Conservation (phyloP, 2,329 filamentous ascomycete genomes). For the Cordyceps tenuipes region DNA sequence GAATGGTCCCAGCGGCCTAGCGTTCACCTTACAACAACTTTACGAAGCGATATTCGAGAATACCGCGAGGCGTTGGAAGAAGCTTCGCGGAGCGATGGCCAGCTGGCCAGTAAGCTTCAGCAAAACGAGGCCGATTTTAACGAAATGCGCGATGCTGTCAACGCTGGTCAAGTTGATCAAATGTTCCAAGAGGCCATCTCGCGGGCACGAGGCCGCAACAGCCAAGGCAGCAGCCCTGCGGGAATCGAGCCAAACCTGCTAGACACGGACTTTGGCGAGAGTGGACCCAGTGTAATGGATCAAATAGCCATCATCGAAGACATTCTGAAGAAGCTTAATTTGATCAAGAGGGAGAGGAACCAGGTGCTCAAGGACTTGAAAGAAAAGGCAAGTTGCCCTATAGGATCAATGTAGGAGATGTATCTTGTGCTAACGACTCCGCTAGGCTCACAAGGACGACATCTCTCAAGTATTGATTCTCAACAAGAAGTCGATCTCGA, state of each 20-base stretch:
- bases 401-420: background rate
- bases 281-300: slow-evolving; percentile 70
- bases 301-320: slow-evolving; percentile 88
- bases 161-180: slow-evolving; percentile 77
- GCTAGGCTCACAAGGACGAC: slow-evolving; percentile 85
- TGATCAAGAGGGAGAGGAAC: slow-evolving; percentile 83
- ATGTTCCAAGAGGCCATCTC: slow-evolving; percentile 82
- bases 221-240: slow-evolving; percentile 52
- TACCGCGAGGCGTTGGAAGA: slow-evolving; percentile 87
- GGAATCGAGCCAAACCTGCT: slow-evolving; percentile 66
- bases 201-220: slow-evolving; percentile 61
- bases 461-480: slow-evolving; percentile 95
- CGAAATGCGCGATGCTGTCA: slow-evolving; percentile 86
- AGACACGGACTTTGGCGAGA: slow-evolving; percentile 87
- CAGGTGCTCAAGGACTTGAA: slow-evolving; percentile 96
- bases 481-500: slow-evolving; percentile 93
- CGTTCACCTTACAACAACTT: slow-evolving; percentile 75
- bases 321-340: slow-evolving; percentile 78
- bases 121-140: slow-evolving; percentile 86
- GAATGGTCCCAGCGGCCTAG: slow-evolving; percentile 98
- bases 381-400: slow-evolving; percentile 65
- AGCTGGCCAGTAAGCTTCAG: slow-evolving; percentile 73
- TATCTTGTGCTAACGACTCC: background rate
- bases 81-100: slow-evolving; percentile 75
- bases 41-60: slow-evolving; percentile 77